A percentile compares a stretch with the other conserved stretches of the same genome.
Evolutionary conservation across 1,284 basidiomycete genomes (phyloP).

Genomic region (Ustilago hordei): DNA sequence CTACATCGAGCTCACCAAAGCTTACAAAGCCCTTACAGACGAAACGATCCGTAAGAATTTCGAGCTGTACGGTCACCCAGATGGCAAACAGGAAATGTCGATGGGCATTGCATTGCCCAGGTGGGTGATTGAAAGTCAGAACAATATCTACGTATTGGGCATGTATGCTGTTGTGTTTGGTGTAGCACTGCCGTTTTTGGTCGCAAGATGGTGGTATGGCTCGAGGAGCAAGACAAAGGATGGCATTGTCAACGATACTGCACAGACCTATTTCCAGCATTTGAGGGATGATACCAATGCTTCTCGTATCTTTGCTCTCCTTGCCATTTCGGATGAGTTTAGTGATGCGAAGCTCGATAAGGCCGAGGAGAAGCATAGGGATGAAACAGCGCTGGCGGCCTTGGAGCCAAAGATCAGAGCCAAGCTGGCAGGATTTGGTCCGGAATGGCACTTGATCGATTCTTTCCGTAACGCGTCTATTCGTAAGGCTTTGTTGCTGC

Average conservation of each 20-base stretch:
- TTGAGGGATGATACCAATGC: conserved; percentile 84
- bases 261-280: conserved; percentile 88
- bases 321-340: conserved; percentile 82
- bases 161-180: conserved; percentile 90
- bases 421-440: conserved; percentile 33
- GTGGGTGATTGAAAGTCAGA: conserved; percentile 92
- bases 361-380: conserved; percentile 43
- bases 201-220: conserved; percentile 93
- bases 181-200: conserved; percentile 84
- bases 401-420: conserved; percentile 72
- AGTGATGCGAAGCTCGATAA: conserved; percentile 72
- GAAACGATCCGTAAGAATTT: conserved; percentile 92
- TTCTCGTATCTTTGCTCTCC: conserved; percentile 79
- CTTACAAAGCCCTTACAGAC: conserved; percentile 97
- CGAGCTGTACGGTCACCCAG: conserved; percentile 92
- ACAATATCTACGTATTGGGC: conserved; percentile 90
- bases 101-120: conserved; percentile 96
- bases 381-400: conserved; percentile 64
- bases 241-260: conserved; percentile 84
- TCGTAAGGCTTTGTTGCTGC: conserved; percentile 71
- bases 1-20: conserved; percentile 95
- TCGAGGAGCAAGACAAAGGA: conserved; percentile 91
- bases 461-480: conserved; percentile 56
- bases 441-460: conserved; percentile 49
- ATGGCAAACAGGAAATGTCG: conserved; percentile 92